Evolutionary conservation across 495 filamentous ascomycete species (phyloP).

Genomic region (Neurospora sp.): DNA sequence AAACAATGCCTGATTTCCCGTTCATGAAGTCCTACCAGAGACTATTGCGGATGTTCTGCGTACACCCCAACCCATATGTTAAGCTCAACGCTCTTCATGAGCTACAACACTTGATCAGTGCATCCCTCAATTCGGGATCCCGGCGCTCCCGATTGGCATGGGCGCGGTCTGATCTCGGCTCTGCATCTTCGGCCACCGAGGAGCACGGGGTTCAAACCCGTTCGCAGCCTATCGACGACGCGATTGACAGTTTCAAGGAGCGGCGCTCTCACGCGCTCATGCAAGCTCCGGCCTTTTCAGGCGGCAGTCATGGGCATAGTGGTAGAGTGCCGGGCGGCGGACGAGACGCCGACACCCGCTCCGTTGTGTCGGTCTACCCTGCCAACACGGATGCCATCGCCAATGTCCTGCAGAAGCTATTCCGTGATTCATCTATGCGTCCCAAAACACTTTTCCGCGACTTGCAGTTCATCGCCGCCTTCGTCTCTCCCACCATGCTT

Average conservation of each 20-base stretch:
- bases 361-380: slow-evolving; percentile 31
- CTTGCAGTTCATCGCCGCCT: slow-evolving; percentile 88
- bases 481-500: slow-evolving; percentile 69
- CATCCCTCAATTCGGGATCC: slow-evolving; percentile 51
- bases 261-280: slow-evolving; percentile 49
- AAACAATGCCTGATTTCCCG: slow-evolving; percentile 49
- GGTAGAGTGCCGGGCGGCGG: slow-evolving; percentile 15
- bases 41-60: slow-evolving; percentile 76
- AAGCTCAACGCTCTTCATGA: slow-evolving; percentile 81
- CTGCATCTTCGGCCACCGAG: slow-evolving; percentile 21
- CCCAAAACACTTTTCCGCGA: slow-evolving; percentile 92
- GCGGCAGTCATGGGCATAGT: slow-evolving; percentile 17
- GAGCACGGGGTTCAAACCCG: slow-evolving; percentile 18
- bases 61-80: slow-evolving; percentile 76
- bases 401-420: slow-evolving; percentile 66
- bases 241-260: slow-evolving; percentile 59
- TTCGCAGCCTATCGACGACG: slow-evolving; percentile 46
- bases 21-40: slow-evolving; percentile 68
- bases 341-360: slow-evolving; percentile 29
- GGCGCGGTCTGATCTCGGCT: slow-evolving; percentile 26
- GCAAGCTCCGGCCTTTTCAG: slow-evolving; percentile 18
- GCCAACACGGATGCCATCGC: slow-evolving; percentile 66
- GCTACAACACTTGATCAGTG: slow-evolving; percentile 69
- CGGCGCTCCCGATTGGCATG: slow-evolving; percentile 22
- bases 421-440: slow-evolving; percentile 64